These are phyloP conservation scores for Cutaneotrichosporon cyanovorans DNA, from an alignment of 1,284 basidiomycete genomes.

Conservation along the genomic window DNA sequence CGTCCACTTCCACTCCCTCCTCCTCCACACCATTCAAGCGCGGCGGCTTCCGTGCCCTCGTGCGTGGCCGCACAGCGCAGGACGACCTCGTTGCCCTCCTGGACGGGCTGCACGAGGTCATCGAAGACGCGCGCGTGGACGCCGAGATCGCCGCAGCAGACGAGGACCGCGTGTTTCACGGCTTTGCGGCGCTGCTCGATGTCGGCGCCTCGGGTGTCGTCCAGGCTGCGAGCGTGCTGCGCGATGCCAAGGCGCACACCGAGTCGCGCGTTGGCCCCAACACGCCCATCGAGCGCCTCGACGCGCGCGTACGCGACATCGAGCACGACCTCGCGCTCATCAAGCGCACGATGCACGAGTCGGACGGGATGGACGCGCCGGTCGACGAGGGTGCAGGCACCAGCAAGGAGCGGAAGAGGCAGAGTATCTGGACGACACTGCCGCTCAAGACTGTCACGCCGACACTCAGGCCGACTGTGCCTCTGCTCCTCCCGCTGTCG, in stretches of 20 bases:
- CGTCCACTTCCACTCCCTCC: neutral
- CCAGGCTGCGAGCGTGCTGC: slow-evolving; percentile 47
- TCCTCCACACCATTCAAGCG: neutral
- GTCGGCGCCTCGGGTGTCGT: slow-evolving; percentile 50
- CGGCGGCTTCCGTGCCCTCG: slow-evolving; percentile 18
- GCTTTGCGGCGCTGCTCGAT: slow-evolving; percentile 63
- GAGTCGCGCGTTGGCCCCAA: slow-evolving; percentile 48
- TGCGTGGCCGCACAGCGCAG: slow-evolving; percentile 13
- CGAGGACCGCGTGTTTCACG: slow-evolving; percentile 60
- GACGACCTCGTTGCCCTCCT: slow-evolving; percentile 52
- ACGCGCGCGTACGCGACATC: slow-evolving; percentile 61
- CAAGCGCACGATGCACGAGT: slow-evolving; percentile 36
- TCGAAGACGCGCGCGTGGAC: slow-evolving; percentile 76
- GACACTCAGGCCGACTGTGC: neutral
- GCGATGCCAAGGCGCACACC: slow-evolving; percentile 57
- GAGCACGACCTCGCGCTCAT: slow-evolving; percentile 65
- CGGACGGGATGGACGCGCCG: slow-evolving; percentile 30
- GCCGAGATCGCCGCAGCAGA: slow-evolving; percentile 75
- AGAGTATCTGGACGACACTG: slow-evolving; percentile 16
- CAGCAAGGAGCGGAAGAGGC: neutral
- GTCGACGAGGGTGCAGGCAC: slow-evolving; percentile 2
- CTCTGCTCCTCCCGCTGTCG: neutral
- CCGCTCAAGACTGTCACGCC: slow-evolving; percentile 17
- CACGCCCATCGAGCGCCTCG: slow-evolving; percentile 50
- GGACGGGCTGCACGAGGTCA: slow-evolving; percentile 65